Conservation (phyloP, 139 green algal genomes). For the Haematococcus lacustris region DNA sequence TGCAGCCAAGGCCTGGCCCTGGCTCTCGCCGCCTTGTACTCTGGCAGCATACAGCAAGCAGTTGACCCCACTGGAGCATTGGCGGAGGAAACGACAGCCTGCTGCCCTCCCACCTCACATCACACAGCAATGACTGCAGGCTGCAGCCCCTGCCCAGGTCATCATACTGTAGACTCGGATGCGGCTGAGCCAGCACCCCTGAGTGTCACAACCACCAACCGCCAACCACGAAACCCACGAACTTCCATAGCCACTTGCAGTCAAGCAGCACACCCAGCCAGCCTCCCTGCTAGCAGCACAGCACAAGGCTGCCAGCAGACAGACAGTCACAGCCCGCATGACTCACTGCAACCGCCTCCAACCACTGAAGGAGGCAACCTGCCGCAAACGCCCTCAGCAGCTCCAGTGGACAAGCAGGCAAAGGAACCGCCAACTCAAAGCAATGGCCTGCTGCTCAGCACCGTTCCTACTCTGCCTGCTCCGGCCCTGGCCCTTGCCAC, state of each 20-base stretch:
- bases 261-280: too few relatives aligned
- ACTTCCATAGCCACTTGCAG: too few relatives aligned
- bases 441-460: neutral
- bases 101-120: neutral
- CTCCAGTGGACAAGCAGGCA: neutral
- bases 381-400: neutral
- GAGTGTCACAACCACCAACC: too few relatives aligned
- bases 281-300: too few relatives aligned
- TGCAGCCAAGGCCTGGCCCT: conserved; percentile 5
- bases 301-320: too few relatives aligned
- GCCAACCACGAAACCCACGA: too few relatives aligned
- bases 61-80: neutral
- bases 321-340: too few relatives aligned
- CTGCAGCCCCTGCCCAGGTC: neutral
- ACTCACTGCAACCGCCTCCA: too few relatives aligned
- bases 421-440: neutral
- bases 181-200: neutral
- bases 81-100: neutral
- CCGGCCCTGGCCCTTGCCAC: too few relatives aligned
- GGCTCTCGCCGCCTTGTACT: neutral
- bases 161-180: neutral
- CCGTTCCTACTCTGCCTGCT: too few relatives aligned
- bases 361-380: too few relatives aligned
- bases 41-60: neutral
- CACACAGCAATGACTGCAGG: neutral